Base-by-base conservation (phyloP, 2,329 filamentous ascomycete genomes). In the Uncinocarpus reesii region DNA sequence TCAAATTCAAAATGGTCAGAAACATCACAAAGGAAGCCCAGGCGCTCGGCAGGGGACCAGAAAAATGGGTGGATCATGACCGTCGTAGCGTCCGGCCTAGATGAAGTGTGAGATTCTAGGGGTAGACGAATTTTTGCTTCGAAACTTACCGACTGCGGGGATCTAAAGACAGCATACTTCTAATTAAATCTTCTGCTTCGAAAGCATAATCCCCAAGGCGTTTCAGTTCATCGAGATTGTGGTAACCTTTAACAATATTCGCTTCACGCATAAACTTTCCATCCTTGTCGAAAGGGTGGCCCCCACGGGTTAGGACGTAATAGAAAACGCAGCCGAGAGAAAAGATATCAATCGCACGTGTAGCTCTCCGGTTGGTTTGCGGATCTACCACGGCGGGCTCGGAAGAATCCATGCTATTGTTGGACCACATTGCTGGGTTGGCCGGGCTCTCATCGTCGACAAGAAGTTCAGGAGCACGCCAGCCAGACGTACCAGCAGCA, bases 1-100 rank as follows among this genome's bases (percentile, higher is more conserved):
- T 96, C 90, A 56, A 92, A 86, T 64, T 98, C 92, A 61, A 95
- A 96, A 62, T 94, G 86, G 63, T 98, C 92, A 0, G 88, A 95
- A 7, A 94, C 88, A 55, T 95, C 89, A 60, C 89, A 95, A n/a
- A 98, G 74, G 66, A 98, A 98, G 7, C 79, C 79, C 5, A 98
- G 78, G 7, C 89, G 81, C 62, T 94, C 92, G 63, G 93, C 90
- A 0, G 86, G 70, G 0, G 83, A 73, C 92, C 92, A 98, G 73
- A 98, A 98, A 72, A 96, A 98, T 0, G 92, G 92, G 59, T 98
- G 92, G 0, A 86, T 81, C 74, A 95, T 79, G 49, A 95, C 84
- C 24, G 89, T 80, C 13, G 76, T 74, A 0, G 89, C 86, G 21
- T 80, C 79, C 0, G 93, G 89, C 13, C 68, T 66, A 42, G 37